Base-by-base conservation (phyloP, 495 filamentous ascomycete genomes). In the Neurospora tetraspora region DNA sequence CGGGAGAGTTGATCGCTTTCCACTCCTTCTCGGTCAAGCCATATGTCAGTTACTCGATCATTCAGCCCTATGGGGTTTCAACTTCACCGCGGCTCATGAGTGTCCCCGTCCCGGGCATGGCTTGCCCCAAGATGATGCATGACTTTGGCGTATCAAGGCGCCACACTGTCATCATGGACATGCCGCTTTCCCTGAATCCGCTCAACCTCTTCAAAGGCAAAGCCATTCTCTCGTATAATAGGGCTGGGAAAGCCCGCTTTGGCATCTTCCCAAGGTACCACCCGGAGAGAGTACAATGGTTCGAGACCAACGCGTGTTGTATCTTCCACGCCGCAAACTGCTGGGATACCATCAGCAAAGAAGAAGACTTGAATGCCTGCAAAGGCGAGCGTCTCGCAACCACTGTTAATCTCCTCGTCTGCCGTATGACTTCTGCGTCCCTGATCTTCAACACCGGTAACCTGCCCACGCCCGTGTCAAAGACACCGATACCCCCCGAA, bases 251-350 rank as follows among this genome's bases (percentile, higher is more conserved):
- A 4, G 87, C 89, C 3, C 85, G 89, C 8, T 89, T 90, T 70
- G 90, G 89, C 1, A 80, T 91, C 4, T 90, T 92, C 74, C 89
- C 89, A 27, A 83, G 89, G 34, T 85, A 86, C 61, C 72, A 84
- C 18, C 88, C 89, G 10, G 74, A 85, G 6, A 79, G 78, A 5
- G 80, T 90, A 23, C 81, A 81, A 12, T 92, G 90, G 89, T 91
- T 89, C 75, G 85, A 90, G 80, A 91, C 89, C 3, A 83, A 84
- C 39, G 80, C 87, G 9, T 91, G 88, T 78, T 86, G 88, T 73
- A 89, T 91, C 71, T 91, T 91, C 73, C 90, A 91, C 74, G 90
- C 89, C 5, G 90, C 88, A 6, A 91, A 90, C 71, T 87, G 86
- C 39, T 92, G 90, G 90, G 73, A 74, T 9, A 69, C 5, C 27